Base-by-base conservation (phyloP, 129 eudicot genomes). In the Chrysanthemum lavandulifolium region DNA sequence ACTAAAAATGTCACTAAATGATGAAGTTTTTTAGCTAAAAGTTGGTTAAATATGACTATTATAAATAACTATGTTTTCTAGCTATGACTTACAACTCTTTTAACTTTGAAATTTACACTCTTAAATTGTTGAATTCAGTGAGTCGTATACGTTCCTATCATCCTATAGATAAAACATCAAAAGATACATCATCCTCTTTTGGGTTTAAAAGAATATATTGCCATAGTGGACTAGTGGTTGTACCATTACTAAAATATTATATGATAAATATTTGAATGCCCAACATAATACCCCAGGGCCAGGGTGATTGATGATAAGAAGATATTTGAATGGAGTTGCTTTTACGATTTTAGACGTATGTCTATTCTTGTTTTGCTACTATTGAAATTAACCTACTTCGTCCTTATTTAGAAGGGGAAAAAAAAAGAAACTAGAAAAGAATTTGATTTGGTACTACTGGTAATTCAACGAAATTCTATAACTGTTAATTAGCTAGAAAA, bases 291-390 rank as follows among this genome's bases (percentile, higher is more conserved):
- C 55, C 72, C 71, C 66, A 54, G 50, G 65, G 47, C 72, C 65
- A 55, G 65, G 69, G 67, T 75, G 49, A 65, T 75, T 40, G 57
- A 65, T 25, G 79, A 75, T 75, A 62, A 49, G 68, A 61, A 72
- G 21, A 73, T 73, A 36, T 75, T 65, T 75, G 29, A 75, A 54
- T 75, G 79, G 79, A 53, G 16, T 75, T 65, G 72, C 79, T 65
- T 65, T 65, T 61, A 4, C 10, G 61, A 6, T 57, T 18, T 36
- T 65, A 1, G 11, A 36, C 57, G 8, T 53, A 53, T 18, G 52
- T 16, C 5, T 29, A 61, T 61, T 13, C 36, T 18, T 52, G 64
- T 54, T 63, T 52, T 51, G 31, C 51, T 31, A 69, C 36, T 51
- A 50, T 50, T 68, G n/a, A 68, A 10, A n/a, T 50, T 23, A 19